Conservation (phyloP, 106 monocot species). For the Phalaenopsis equestris region DNA sequence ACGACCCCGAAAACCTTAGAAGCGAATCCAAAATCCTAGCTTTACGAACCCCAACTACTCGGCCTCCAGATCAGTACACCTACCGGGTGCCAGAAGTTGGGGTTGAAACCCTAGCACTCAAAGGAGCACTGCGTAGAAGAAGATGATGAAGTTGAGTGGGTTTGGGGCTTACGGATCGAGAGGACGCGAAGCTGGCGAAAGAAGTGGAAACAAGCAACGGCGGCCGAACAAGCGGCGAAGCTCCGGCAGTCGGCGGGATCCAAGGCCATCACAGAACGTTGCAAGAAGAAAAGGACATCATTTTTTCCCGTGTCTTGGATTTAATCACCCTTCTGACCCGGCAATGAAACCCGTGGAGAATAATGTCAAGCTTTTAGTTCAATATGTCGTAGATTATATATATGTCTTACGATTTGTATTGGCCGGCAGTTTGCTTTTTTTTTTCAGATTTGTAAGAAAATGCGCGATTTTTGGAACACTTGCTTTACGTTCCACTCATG, state of each 20-base stretch:
- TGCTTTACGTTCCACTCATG: neutral
- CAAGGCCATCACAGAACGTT: neutral
- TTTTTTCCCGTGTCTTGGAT: neutral
- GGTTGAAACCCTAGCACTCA: neutral
- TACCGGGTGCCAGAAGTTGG: no score
- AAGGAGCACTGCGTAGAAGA: neutral
- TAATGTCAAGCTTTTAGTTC: neutral
- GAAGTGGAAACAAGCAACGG: neutral
- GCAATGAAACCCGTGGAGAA: neutral
- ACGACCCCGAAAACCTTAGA: neutral
- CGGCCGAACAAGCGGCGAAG: neutral
- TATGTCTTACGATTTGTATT: neutral
- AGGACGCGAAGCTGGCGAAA: neutral
- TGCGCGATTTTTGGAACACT: no score
- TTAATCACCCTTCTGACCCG: slow-evolving; percentile 3
- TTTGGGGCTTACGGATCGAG: neutral
- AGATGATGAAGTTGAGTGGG: neutral
- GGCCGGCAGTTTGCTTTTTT: neutral
- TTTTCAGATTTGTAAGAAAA: no score
- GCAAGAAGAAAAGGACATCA: neutral
- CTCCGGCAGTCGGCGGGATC: neutral
- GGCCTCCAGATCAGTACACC: slow-evolving; percentile 2
- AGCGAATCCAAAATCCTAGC: slow-evolving; percentile 11
- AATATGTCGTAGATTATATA: neutral
- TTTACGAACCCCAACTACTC: neutral